Evolutionary conservation across 2,329 filamentous ascomycete genomes (phyloP), one percentile per base, ranked within the genome.

Genomic region (Xenoacremonium recifei): DNA sequence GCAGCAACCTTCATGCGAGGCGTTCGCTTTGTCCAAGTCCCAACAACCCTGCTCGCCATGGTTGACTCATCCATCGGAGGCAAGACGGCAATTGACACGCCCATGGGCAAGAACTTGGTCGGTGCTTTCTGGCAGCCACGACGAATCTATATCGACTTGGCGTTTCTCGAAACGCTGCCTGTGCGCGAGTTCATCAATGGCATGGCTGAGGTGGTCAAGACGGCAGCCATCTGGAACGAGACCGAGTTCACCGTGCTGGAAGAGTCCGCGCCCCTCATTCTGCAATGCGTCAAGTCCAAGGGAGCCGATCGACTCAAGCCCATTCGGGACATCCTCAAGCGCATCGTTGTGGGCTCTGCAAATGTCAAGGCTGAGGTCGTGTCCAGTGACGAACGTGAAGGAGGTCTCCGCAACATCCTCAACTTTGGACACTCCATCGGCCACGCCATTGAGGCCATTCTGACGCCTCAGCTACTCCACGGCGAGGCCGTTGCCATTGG

Each of bases 381-480:
- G 27, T 96, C 92, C 11, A 83, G 85, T 16, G 93, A 99, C 63
- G 93, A 99, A 70, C 83, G 90, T 52, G 93, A 99, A 68, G 91
- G 91, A 18, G 93, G 93, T 11, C 72, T 99, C 44, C 84, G 93
- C 48, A 99, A 99, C 64, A 76, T 99, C 40, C 77, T 99, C 47
- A 99, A 99, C 67, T 97, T 96, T 68, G 93, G 93, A 21, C 93
- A 99, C 64, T 97, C 93, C 1, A 97, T 99, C 53, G 93, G 93
- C 12, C 93, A 99, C 67, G 93, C 93, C 15, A 90, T 92, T 57
- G 93, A 99, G 69, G 93, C 93, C 20, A 90, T 99, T 34, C 76
- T 97, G 31, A 95, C 95, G 0, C 93, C 93, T 1, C 92, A 99
- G 65, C 83, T 99, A 27, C 80, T 99, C 6, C 93, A 99, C 60